A percentile compares a stretch with the other conserved stretches of the same genome.
Conservation (phyloP, 2,329 filamentous ascomycete genomes). For the Periglandula ipomoeae region DNA sequence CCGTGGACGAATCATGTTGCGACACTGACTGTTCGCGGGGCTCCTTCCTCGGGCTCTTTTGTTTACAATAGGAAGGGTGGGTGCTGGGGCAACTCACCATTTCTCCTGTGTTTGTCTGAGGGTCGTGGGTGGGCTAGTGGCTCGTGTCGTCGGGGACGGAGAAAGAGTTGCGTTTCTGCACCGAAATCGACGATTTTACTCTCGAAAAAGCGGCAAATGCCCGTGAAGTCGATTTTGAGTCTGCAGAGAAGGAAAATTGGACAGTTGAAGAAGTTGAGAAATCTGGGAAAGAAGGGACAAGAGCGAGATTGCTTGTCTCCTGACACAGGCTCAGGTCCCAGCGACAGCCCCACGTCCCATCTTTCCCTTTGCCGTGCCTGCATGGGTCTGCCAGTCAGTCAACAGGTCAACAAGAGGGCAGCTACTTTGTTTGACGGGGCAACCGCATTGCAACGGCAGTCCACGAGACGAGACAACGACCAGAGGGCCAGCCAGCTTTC, state of each 20-base stretch:
- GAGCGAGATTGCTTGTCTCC: constrained; percentile 3
- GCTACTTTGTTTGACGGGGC: background rate
- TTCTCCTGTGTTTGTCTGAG: background rate
- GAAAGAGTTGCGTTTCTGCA: background rate
- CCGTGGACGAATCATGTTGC: constrained; percentile 8
- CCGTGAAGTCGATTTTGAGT: background rate
- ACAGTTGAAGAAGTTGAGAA: constrained; percentile 1
- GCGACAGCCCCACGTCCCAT: constrained; percentile 1
- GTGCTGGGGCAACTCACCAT: constrained; percentile 11
- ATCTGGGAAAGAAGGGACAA: background rate
- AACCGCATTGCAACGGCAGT: background rate
- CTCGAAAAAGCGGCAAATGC: background rate
- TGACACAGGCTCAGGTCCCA: background rate
- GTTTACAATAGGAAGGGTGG: constrained; percentile 7
- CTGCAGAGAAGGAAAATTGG: background rate
- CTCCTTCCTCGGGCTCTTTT: constrained; percentile 5
- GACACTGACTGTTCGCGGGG: constrained; percentile 5
- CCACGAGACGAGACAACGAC: background rate
- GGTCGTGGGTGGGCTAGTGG: background rate
- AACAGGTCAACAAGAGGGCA: background rate
- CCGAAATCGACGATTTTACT: background rate
- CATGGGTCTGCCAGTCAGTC: background rate
- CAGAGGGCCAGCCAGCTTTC: background rate
- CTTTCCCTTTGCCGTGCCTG: background rate
- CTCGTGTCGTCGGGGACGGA: background rate